A percentile compares a stretch with the other conserved stretches of the same genome.
Evolutionary conservation across 2,329 filamentous ascomycete genomes (phyloP).

Genomic region (Fusarium agapanthi): DNA sequence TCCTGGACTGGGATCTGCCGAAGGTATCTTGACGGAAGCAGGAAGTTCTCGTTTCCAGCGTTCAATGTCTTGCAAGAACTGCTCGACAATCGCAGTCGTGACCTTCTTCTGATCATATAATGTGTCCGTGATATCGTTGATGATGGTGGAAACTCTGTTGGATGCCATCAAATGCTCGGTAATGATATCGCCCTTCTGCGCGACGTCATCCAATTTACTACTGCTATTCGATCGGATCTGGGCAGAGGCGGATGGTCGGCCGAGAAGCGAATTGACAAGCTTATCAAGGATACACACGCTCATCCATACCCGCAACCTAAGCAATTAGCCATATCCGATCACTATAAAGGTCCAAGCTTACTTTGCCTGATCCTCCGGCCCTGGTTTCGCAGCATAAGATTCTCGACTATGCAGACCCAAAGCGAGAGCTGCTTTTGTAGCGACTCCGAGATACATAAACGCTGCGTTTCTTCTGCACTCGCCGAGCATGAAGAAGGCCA

Average conservation of each 20-base stretch:
- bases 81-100: conserved; percentile 48
- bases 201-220: conserved; percentile 18
- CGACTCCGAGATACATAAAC: conserved; percentile 71
- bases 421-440: conserved; percentile 64
- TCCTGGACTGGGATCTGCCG: conserved; percentile 3
- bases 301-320: conserved; percentile 48
- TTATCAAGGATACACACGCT: conserved; percentile 52
- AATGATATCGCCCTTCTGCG: conserved; percentile 26
- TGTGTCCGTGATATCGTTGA: conserved; percentile 54
- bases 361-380: conserved; percentile 29
- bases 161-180: conserved; percentile 50
- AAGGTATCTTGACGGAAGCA: conserved; percentile 37
- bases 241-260: conserved; percentile 48
- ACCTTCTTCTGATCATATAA: conserved; percentile 52
- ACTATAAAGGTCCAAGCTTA: not conserved
- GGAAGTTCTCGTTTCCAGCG: conserved; percentile 57
- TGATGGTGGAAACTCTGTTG: conserved; percentile 53
- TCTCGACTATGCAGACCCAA: conserved; percentile 60
- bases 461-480: conserved; percentile 68
- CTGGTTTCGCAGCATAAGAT: conserved; percentile 30
- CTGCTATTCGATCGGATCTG: conserved; percentile 22
- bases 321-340: not conserved
- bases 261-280: conserved; percentile 50
- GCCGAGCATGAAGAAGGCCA: conserved; percentile 77
- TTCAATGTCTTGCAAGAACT: conserved; percentile 53